These are phyloP conservation scores for Geotrichum aggregatum DNA, from an alignment of 1,139 yeast genomes.

Conservation along the genomic window DNA sequence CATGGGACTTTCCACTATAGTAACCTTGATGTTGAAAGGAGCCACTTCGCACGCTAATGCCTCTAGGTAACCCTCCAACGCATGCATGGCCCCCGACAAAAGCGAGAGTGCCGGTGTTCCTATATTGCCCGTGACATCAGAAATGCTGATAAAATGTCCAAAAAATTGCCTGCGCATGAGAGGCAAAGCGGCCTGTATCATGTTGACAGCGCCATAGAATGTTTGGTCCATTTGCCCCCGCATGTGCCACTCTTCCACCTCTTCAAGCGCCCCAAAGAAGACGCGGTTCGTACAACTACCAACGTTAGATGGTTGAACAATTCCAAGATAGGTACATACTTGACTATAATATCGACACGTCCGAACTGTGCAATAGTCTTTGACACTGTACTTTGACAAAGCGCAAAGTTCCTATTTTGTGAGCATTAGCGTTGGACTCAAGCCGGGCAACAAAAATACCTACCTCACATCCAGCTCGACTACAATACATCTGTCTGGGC, in stretches of 20 bases:
- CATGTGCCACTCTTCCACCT: constrained; percentile 34
- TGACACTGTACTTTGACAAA: constrained; percentile 35
- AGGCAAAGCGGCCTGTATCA: constrained; percentile 35
- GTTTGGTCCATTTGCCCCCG: constrained; percentile 33
- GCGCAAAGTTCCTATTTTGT: constrained; percentile 25
- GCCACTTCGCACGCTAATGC: constrained; percentile 36
- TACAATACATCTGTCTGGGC: constrained; percentile 26
- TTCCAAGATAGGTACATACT: constrained; percentile 13
- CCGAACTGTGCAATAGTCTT: constrained; percentile 28
- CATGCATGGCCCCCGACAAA: constrained; percentile 34
- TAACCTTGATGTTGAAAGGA: constrained; percentile 32
- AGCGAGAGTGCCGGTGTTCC: constrained; percentile 36
- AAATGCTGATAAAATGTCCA: constrained; percentile 36
- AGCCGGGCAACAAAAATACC: too few relatives aligned
- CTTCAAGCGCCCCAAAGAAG: constrained; percentile 35
- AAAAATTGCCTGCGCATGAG: constrained; percentile 27
- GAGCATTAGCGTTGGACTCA: neutral
- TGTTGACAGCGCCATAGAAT: constrained; percentile 34
- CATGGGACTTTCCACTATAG: constrained; percentile 35
- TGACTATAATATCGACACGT: constrained; percentile 33
- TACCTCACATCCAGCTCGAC: constrained; percentile 27
- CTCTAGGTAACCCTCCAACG: constrained; percentile 38
- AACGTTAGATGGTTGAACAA: constrained; percentile 14
- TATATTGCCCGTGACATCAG: constrained; percentile 35
- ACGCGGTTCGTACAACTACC: constrained; percentile 21